Percentiles rank a stretch among this genome's conserved stretches.
These are phyloP conservation scores for Mangifera indica DNA, from an alignment of 345 rosid genomes.

Conservation along the genomic window DNA sequence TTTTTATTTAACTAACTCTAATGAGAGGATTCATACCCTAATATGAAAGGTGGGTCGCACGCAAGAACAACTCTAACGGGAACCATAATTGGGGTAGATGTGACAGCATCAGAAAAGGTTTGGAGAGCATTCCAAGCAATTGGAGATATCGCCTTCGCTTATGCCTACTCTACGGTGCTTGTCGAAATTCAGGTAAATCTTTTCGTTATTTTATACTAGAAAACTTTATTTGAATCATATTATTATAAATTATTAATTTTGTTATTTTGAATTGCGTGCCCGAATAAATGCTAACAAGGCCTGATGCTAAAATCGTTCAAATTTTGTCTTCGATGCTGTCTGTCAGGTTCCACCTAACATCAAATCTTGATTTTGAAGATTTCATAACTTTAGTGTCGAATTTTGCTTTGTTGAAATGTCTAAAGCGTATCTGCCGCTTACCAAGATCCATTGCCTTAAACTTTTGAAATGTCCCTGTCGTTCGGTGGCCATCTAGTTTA, in stretches of 20 bases:
- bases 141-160: constrained; percentile 88
- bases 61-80: constrained; percentile 58
- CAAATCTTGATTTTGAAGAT: background rate
- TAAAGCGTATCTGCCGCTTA: background rate
- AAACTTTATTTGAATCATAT: too few relatives aligned
- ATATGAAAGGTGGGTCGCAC: constrained; percentile 33
- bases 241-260: too few relatives aligned
- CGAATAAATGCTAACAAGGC: too few relatives aligned
- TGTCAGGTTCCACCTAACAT: background rate
- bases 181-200: constrained; percentile 74
- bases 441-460: too few relatives aligned
- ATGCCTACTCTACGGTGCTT: constrained; percentile 72
- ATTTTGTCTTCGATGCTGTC: too few relatives aligned
- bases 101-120: constrained; percentile 67
- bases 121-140: constrained; percentile 78
- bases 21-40: background rate
- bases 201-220: too few relatives aligned
- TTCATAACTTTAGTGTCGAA: background rate
- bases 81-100: constrained; percentile 55
- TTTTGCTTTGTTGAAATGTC: background rate
- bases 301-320: too few relatives aligned
- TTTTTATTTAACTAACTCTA: background rate
- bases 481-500: too few relatives aligned
- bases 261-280: too few relatives aligned
- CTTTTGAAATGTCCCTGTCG: background rate